A percentile compares a stretch with the other conserved stretches of the same genome.
phyloP scores from a whole-genome alignment of 2,329 filamentous ascomycete species.

The Aspergillus quadrilineatus region DNA sequence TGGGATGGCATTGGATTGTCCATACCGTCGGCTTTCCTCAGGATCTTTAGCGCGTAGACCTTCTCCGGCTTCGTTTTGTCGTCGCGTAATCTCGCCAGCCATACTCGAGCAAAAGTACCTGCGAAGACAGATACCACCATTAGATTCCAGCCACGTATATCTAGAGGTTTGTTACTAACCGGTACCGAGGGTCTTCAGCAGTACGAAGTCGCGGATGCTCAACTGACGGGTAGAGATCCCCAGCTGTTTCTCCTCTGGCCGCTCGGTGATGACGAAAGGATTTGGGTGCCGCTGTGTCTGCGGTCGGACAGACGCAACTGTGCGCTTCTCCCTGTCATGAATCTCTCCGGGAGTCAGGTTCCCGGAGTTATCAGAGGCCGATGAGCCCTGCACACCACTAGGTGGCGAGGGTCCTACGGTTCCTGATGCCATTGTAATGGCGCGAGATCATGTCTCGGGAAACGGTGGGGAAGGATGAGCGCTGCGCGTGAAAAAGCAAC shows the following conservation, averaged over 20 bases:
- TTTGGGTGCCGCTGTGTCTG: slow-evolving; percentile 32
- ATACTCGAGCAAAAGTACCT: slow-evolving; percentile 55
- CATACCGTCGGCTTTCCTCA: slow-evolving; percentile 52
- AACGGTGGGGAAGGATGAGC: slow-evolving; percentile 12
- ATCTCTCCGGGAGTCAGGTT: slow-evolving; percentile 23
- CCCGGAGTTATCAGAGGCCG: slow-evolving; percentile 16
- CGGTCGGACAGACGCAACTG: slow-evolving; percentile 29
- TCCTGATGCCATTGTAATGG: slow-evolving; percentile 42
- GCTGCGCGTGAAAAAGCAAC: neutral
- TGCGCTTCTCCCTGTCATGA: slow-evolving; percentile 32
- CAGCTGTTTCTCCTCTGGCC: slow-evolving; percentile 38
- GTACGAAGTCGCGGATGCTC: slow-evolving; percentile 45
- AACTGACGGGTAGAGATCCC: slow-evolving; percentile 40
- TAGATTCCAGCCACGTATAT: slow-evolving; percentile 13
- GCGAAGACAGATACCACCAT: slow-evolving; percentile 16
- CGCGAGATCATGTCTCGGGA: slow-evolving; percentile 35
- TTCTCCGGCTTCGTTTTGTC: slow-evolving; percentile 33
- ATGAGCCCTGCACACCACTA: slow-evolving; percentile 28
- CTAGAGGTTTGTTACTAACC: slow-evolving; percentile 34
- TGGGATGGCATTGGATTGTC: slow-evolving; percentile 3
- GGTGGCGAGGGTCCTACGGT: slow-evolving; percentile 36
- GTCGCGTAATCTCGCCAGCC: slow-evolving; percentile 47
- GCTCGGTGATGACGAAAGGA: slow-evolving; percentile 40
- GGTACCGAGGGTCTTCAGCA: slow-evolving; percentile 51
- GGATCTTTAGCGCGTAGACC: slow-evolving; percentile 51